Evolutionary conservation across 495 filamentous ascomycete genomes (phyloP).

Genomic region (Penicillium paxilli): DNA sequence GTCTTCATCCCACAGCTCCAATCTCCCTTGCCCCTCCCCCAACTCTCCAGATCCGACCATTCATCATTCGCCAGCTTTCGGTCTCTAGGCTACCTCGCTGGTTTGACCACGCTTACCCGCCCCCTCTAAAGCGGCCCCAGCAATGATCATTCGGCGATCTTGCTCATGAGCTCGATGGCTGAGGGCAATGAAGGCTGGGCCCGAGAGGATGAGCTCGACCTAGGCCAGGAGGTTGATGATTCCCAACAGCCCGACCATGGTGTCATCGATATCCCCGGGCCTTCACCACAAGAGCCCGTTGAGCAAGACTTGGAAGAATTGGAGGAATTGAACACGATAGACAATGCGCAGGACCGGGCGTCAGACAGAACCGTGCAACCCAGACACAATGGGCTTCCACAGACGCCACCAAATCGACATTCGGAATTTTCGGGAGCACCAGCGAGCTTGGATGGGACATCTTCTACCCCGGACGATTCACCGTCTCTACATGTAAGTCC

Average conservation of each 20-base stretch:
- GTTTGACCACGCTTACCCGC: slow-evolving; percentile 6
- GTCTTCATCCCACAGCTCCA: not conserved
- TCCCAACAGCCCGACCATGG: slow-evolving; percentile 24
- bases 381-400: slow-evolving; percentile 13
- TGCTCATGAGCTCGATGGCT: slow-evolving; percentile 53
- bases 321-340: slow-evolving; percentile 30
- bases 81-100: slow-evolving; percentile 5
- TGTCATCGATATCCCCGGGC: slow-evolving; percentile 14
- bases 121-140: slow-evolving; percentile 23
- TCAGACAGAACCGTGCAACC: slow-evolving; percentile 19
- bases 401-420: slow-evolving; percentile 24
- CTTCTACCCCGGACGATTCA: slow-evolving; percentile 83
- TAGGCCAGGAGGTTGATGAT: slow-evolving; percentile 38
- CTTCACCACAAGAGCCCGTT: slow-evolving; percentile 18
- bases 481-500: slow-evolving; percentile 79
- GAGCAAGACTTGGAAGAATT: slow-evolving; percentile 8
- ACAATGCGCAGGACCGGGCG: slow-evolving; percentile 23
- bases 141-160: slow-evolving; percentile 45
- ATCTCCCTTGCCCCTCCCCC: not conserved
- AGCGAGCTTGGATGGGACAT: slow-evolving; percentile 47
- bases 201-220: slow-evolving; percentile 51
- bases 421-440: slow-evolving; percentile 16
- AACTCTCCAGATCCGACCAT: not conserved
- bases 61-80: not conserved
- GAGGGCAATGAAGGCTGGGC: slow-evolving; percentile 47